Percentiles rank a stretch among this genome's conserved stretches.
Evolutionary conservation across 1,284 basidiomycete species (phyloP).

Genomic region (Amylostereum areolatum): DNA sequence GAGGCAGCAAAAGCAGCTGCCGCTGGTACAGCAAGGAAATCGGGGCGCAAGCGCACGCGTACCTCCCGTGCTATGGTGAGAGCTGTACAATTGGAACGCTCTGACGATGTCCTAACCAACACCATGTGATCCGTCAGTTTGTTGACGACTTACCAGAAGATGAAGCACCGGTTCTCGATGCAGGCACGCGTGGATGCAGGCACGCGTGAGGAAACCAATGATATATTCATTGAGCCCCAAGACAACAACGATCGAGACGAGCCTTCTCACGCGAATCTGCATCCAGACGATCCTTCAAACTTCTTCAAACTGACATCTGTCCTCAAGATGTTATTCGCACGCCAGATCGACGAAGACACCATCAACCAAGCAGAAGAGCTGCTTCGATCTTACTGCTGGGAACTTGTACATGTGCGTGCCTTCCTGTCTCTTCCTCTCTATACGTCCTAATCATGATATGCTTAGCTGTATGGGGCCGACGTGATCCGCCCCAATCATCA

Average conservation of each 20-base stretch:
- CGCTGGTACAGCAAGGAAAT: neutral
- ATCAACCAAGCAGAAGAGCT: slow-evolving; percentile 14
- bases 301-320: slow-evolving; percentile 20
- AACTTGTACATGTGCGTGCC: slow-evolving; percentile 14
- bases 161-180: neutral
- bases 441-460: slow-evolving; percentile 7
- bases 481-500: slow-evolving; percentile 16
- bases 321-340: slow-evolving; percentile 11
- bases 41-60: neutral
- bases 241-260: neutral
- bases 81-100: neutral
- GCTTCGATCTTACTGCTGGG: slow-evolving; percentile 16
- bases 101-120: too few species aligned
- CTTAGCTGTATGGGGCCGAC: slow-evolving; percentile 12
- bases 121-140: neutral
- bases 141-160: neutral
- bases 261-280: slow-evolving; percentile 9
- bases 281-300: slow-evolving; percentile 18
- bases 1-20: neutral
- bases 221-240: neutral
- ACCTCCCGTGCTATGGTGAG: neutral
- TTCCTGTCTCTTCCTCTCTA: neutral
- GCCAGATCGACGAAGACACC: slow-evolving; percentile 9
- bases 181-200: neutral
- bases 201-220: neutral